Evolutionary conservation across 768 basidiomycete genomes (phyloP), one percentile per base, ranked within the genome.

Genomic region (Pisolithus orientalis): DNA sequence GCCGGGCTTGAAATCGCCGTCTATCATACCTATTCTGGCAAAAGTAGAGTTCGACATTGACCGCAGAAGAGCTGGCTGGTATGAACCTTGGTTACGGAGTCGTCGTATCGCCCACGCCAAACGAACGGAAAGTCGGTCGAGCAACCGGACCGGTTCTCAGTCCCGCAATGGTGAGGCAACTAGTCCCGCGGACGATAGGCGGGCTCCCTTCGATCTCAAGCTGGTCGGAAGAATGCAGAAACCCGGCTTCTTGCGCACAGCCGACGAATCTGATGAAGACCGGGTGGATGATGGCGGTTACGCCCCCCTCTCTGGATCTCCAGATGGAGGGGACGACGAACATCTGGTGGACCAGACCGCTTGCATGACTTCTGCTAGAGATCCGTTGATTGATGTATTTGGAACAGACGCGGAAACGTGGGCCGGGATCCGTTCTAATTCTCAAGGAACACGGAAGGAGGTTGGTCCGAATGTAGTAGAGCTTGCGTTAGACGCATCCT

Each of bases 21-120:
- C 84, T 25, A 69, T 90, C 24, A 82, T 91, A 49, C 89, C 88
- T 5, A 84, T 96, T 51, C 78, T 98, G 28, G 94, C 93, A 46
- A 94, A 94, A 67, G 83, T 98, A 11, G 94, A 97, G 66, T 96
- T 98, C 60, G 92, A 96, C 65, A 85, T 98, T 59, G 94, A 96
- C 67, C 75, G 75, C 38, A 73, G 80, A 49, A 84, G 77, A 57
- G 94, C 92, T 2, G 71, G 72, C 3, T 96, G 94, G 94, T 94
- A 85, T 57, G 84, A 84, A n/a, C 83, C 84, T 7, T 95, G 90
- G 90, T 54, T 83, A 27, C 76, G 82, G 52, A 87, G 83, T 60
- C 71, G 87, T 52, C 75, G 75, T 53, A 70, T 74, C 44, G 83
- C 83, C 53, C 77, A 80, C 53, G 75, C 75, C n/a, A 86, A 81